Percentiles rank a stretch among this genome's conserved stretches.
Evolutionary conservation across 495 filamentous ascomycete genomes (phyloP).

Genomic region (Xylaria curta): DNA sequence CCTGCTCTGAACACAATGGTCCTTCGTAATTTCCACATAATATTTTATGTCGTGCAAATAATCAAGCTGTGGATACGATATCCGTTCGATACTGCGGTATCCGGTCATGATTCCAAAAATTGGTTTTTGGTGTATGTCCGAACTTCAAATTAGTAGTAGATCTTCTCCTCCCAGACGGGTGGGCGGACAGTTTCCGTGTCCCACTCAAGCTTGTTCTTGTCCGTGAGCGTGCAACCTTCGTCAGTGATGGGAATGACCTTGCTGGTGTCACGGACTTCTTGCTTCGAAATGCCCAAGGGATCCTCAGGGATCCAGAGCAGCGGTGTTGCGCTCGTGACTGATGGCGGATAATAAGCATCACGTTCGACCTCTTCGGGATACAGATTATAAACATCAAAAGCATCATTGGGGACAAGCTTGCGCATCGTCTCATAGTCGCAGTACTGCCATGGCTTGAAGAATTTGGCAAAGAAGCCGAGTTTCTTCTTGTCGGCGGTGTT

Average conservation of each 20-base stretch:
- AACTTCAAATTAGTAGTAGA: slow-evolving; percentile 51
- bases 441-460: slow-evolving; percentile 80
- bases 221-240: slow-evolving; percentile 79
- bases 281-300: slow-evolving; percentile 72
- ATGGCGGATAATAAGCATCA: slow-evolving; percentile 81
- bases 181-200: slow-evolving; percentile 72
- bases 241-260: slow-evolving; percentile 81
- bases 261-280: slow-evolving; percentile 76
- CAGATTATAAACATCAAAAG: slow-evolving; percentile 43
- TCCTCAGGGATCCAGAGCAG: slow-evolving; percentile 88
- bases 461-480: slow-evolving; percentile 65
- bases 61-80: too few relatives aligned
- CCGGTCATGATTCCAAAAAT: background rate
- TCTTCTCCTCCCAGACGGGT: slow-evolving; percentile 80
- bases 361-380: slow-evolving; percentile 67
- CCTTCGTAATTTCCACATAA: slow-evolving; percentile 8
- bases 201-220: slow-evolving; percentile 81
- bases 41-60: too few relatives aligned
- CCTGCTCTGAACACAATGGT: background rate
- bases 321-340: slow-evolving; percentile 66
- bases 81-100: background rate
- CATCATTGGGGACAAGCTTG: slow-evolving; percentile 67
- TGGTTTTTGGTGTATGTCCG: slow-evolving; percentile 12
- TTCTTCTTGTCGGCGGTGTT: slow-evolving; percentile 42
- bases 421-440: slow-evolving; percentile 74